A percentile compares a stretch with the other conserved stretches of the same genome.
These are phyloP conservation scores for Psidium friedrichsthalianum DNA, from an alignment of 345 rosid genomes.

Conservation along the genomic window DNA sequence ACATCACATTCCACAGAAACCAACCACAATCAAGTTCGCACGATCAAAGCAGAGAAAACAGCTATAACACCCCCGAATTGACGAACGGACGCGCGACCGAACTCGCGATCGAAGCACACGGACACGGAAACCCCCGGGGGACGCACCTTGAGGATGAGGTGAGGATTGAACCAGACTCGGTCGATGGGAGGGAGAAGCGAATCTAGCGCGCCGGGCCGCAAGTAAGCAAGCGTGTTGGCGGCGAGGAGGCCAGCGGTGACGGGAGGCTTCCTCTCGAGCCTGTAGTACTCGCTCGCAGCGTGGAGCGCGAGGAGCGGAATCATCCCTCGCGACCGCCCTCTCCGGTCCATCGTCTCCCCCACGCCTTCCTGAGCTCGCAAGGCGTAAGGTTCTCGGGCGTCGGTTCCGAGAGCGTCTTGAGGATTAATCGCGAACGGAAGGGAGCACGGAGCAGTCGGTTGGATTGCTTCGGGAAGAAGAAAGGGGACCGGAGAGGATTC, in stretches of 20 bases:
- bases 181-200: slow-evolving; percentile 52
- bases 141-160: slow-evolving; percentile 77
- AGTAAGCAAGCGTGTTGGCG: slow-evolving; percentile 62
- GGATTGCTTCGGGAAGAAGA: background rate
- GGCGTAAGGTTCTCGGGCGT: background rate
- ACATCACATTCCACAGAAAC: no score
- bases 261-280: slow-evolving; percentile 86
- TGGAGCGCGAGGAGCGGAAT: slow-evolving; percentile 68
- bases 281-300: slow-evolving; percentile 55
- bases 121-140: background rate
- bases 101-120: background rate
- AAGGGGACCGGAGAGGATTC: background rate
- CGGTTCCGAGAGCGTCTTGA: background rate
- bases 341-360: slow-evolving; percentile 11
- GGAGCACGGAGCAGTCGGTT: background rate
- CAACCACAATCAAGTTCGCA: no score
- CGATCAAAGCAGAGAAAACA: no score
- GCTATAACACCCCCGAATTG: background rate
- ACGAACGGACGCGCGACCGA: background rate
- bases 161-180: slow-evolving; percentile 75
- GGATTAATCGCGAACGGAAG: background rate
- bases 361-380: background rate
- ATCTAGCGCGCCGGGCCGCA: slow-evolving; percentile 58
- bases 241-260: slow-evolving; percentile 78
- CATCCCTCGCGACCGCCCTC: slow-evolving; percentile 47